Conservation (phyloP, 1,284 basidiomycete genomes). For the Laetiporus sulphureus region DNA sequence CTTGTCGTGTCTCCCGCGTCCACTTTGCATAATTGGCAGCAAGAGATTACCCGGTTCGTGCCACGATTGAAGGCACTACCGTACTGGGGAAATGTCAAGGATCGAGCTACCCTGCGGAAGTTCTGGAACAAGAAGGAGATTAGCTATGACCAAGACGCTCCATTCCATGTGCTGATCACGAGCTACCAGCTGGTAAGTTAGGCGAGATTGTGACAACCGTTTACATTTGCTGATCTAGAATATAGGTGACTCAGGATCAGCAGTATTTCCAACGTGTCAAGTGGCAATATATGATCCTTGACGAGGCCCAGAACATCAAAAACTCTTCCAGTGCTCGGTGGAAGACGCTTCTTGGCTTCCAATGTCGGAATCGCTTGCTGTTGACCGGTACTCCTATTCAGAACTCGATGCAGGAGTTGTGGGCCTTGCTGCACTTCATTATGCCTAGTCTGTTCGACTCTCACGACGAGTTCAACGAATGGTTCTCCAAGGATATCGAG, state of each 20-base stretch:
- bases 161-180: constrained; percentile 96
- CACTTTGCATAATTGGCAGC: constrained; percentile 99
- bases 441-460: constrained; percentile 99
- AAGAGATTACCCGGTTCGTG: constrained; percentile 94
- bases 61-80: constrained; percentile 92
- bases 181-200: constrained; percentile 91
- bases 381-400: constrained; percentile 98
- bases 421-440: constrained; percentile 99
- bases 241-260: constrained; percentile 89
- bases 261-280: constrained; percentile 98
- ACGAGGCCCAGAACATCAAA: constrained; percentile 99
- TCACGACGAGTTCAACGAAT: constrained; percentile 99
- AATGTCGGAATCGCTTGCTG: constrained; percentile 92
- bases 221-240: not conserved
- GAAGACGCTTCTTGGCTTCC: constrained; percentile 96
- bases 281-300: constrained; percentile 99
- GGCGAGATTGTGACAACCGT: not conserved
- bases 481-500: constrained; percentile 99
- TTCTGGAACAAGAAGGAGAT: constrained; percentile 99
- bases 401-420: constrained; percentile 99
- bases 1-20: constrained; percentile 98
- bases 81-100: constrained; percentile 98
- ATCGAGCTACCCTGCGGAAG: constrained; percentile 89
- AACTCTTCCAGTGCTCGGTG: constrained; percentile 95
- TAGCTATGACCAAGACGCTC: constrained; percentile 91